Evolutionary conservation across 225 moss, liverwort and hornwort species (phyloP), one percentile per base, ranked within the genome.

Genomic region (Pleurozium schreberi): DNA sequence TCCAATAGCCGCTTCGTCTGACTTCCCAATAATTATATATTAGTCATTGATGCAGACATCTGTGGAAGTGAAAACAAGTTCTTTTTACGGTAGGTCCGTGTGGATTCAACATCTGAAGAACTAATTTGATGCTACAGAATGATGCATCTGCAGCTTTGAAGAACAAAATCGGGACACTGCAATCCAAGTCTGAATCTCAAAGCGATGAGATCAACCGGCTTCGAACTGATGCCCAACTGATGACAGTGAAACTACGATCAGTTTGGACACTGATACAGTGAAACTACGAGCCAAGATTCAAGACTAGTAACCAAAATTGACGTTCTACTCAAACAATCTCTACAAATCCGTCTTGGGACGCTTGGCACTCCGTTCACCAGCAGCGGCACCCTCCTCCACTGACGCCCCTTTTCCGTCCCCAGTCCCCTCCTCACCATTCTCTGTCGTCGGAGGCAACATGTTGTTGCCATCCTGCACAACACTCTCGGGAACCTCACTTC

Each of bases 141-240:
- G 68, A 86, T 90, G 91, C 23, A 33, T 18, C 55, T 59, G 71
- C 85, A 97, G 97, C 94, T 53, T 90, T 97, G 89, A 97, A 96
- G 92, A 96, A 93, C 81, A 97, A 91, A 91, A 90, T 97, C 47
- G 90, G 92, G 81, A 90, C 92, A 75, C 88, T 96, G 89, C 95
- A 98, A 80, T 90, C 94, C 27, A 94, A 95, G 85, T 94, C 94
- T 33, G 96, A 97, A 87, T 91, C 92, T 74, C 95, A 97, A 89
- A 95, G 95, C 47, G 93, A 96, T 42, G 96, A 97, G 90, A 95
- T 97, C 69, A 95, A 95, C 90, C 94, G 89, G 65, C 95, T 98
- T 78, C 95, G 93, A 80, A 94, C 90, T 52, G 95, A 98, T 86
- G 94, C 95, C 62, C 95, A 52, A 11, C 58, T 65, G n/a, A n/a